A percentile compares a stretch with the other conserved stretches of the same genome.
Evolutionary conservation across 129 eudicot genomes (phyloP).

Genomic region (Heracleum sosnowskyi): DNA sequence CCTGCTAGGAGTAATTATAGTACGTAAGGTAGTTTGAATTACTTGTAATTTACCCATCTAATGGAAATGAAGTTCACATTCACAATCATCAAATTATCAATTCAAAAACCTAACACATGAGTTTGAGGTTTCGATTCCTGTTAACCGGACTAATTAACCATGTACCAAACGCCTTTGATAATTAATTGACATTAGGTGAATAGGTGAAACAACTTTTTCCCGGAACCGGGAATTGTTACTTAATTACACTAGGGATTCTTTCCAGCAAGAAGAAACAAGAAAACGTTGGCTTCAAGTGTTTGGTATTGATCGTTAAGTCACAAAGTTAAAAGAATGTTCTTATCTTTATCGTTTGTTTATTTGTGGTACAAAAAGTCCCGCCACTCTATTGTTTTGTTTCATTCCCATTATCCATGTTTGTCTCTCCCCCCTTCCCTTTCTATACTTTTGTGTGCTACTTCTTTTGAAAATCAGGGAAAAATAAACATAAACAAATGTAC

Average conservation of each 20-base stretch:
- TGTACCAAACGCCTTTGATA: too few species aligned
- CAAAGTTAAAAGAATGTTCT: background rate
- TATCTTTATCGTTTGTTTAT: background rate
- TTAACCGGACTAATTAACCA: too few species aligned
- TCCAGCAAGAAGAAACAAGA: background rate
- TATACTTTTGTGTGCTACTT: background rate
- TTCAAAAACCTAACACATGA: too few species aligned
- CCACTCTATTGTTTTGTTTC: constrained; percentile 7
- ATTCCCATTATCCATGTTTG: constrained; percentile 3
- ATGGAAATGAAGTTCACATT: too few species aligned
- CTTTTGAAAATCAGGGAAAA: background rate
- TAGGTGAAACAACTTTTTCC: background rate
- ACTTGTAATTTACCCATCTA: background rate
- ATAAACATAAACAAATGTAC: background rate
- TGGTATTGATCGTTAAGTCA: constrained; percentile 2
- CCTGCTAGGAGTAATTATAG: background rate
- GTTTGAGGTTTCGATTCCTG: too few species aligned
- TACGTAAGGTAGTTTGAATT: too few species aligned
- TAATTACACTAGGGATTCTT: background rate
- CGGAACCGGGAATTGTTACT: background rate
- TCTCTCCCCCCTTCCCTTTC: background rate
- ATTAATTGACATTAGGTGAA: background rate
- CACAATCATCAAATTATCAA: too few species aligned
- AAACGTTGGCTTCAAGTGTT: background rate
- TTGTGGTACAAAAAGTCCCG: constrained; percentile 7